These are phyloP conservation scores for Vitis amurensis DNA, from an alignment of 164 flowering plant species.

Conservation along the genomic window DNA sequence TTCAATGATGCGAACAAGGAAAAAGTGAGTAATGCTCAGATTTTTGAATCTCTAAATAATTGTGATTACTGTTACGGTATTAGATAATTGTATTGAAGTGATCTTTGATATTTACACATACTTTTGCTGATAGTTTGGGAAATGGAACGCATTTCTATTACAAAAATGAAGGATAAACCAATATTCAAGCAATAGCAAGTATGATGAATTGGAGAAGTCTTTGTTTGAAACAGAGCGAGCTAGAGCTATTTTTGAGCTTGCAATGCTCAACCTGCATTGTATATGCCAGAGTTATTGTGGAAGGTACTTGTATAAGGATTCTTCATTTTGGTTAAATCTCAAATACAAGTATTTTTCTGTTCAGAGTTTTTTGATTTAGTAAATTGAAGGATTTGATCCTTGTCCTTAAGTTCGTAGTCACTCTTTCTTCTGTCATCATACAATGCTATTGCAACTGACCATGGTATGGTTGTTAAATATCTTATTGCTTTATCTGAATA, in stretches of 20 bases:
- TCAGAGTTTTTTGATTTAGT: neutral
- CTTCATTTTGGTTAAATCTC: constrained; percentile 1
- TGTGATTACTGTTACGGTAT: neutral
- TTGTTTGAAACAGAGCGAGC: constrained; percentile 81
- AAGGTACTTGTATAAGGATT: constrained; percentile 49
- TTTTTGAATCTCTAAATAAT: neutral
- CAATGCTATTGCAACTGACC: neutral
- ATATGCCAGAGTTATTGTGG: constrained; percentile 96
- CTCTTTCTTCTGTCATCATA: neutral
- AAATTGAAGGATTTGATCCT: neutral
- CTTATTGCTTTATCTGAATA: neutral
- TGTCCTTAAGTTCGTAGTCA: neutral
- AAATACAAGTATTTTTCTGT: neutral
- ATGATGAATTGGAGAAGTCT: constrained; percentile 83
- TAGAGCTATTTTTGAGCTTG: constrained; percentile 88
- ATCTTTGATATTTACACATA: no score
- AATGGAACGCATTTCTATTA: no score
- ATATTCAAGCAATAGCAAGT: constrained; percentile 40
- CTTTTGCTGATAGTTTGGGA: no score
- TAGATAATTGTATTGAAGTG: neutral
- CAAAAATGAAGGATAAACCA: no score
- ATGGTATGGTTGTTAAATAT: neutral
- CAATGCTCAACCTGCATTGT: constrained; percentile 86
- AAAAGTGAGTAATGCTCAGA: constrained; percentile 40
- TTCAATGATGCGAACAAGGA: constrained; percentile 62